Evolutionary conservation across 2,329 filamentous ascomycete species (phyloP).

Genomic region (Alternaria dauci): DNA sequence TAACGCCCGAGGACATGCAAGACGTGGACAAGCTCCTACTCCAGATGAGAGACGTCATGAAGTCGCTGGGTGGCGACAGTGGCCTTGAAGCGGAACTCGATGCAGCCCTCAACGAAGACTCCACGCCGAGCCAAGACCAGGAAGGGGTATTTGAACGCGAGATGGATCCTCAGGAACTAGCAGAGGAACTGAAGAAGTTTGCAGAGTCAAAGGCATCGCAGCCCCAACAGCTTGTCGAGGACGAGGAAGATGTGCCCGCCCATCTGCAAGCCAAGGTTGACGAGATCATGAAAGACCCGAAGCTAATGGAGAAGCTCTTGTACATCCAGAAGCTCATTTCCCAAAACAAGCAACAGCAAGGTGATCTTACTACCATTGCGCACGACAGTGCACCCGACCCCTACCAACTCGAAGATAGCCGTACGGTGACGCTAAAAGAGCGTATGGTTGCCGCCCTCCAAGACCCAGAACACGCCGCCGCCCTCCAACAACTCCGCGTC

Average conservation of each 20-base stretch:
- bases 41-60: constrained; percentile 40
- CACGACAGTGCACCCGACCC: constrained; percentile 43
- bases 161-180: constrained; percentile 33
- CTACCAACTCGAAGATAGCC: constrained; percentile 31
- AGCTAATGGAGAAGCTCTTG: constrained; percentile 44
- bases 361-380: constrained; percentile 26
- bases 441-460: constrained; percentile 36
- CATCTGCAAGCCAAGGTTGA: constrained; percentile 46
- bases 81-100: constrained; percentile 35
- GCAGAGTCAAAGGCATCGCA: constrained; percentile 17
- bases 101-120: constrained; percentile 29
- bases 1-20: constrained; percentile 22
- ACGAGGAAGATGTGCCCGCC: constrained; percentile 35
- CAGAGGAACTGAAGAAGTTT: constrained; percentile 34
- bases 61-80: constrained; percentile 29
- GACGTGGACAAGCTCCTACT: constrained; percentile 34
- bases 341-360: constrained; percentile 19
- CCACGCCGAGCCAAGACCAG: constrained; percentile 12
- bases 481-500: constrained; percentile 38
- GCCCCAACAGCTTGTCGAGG: constrained; percentile 14
- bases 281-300: constrained; percentile 46
- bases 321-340: constrained; percentile 40
- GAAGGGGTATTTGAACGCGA: constrained; percentile 30
- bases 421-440: constrained; percentile 34
- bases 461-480: constrained; percentile 43